Base-by-base conservation (phyloP, 495 filamentous ascomycete genomes). In the Penicillium crystallinum region DNA sequence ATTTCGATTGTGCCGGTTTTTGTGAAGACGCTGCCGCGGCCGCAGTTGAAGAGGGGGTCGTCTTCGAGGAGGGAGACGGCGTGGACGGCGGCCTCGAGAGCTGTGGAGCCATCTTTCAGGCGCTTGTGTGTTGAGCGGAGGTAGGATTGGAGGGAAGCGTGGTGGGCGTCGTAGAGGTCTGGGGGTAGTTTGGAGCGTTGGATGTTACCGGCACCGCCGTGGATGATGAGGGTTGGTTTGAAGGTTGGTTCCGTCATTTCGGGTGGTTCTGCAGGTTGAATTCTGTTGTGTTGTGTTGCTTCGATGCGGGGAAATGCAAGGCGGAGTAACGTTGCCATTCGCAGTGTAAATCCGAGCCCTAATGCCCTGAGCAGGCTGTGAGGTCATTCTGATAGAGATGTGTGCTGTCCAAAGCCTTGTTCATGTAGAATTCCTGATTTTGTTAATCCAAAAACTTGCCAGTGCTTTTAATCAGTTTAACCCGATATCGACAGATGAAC, bases 151-250 rank as follows among this genome's bases (percentile, higher is more conserved):
- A 93, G 82, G 12, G 86, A 79, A 48, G 68, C 50, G 44, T 81
- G 78, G 67, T 86, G 88, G 30, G 73, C 54, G 17, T 64, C 52
- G 70, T 88, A 90, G 44, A 77, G 72, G 22, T 76, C 65, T 7
- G 80, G 78, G 1, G 84, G 77, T 21, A 95, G 76, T 58, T 79
- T 87, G n/a, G 73, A 61, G 8, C 81, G 86, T 10, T 79, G 81
- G 64, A 95, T 84, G 61, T 86, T 86, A 23, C 90, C 91, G 1
- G 91, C 91, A 51, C 91, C 91, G 66, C 91, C 91, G 63, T 96
- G 91, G 66, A 97, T 81, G 67, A 92, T 91, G 29, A 92, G 69
- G 6, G 87, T 79, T 3, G 88, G 87, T 53, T 77, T 79, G 53
- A 76, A 70, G 8, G 49, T 54, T 4, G 63, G 34, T 12, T 51